phyloP scores from a whole-genome alignment of 768 basidiomycete species.

The Lactarius indigo region DNA sequence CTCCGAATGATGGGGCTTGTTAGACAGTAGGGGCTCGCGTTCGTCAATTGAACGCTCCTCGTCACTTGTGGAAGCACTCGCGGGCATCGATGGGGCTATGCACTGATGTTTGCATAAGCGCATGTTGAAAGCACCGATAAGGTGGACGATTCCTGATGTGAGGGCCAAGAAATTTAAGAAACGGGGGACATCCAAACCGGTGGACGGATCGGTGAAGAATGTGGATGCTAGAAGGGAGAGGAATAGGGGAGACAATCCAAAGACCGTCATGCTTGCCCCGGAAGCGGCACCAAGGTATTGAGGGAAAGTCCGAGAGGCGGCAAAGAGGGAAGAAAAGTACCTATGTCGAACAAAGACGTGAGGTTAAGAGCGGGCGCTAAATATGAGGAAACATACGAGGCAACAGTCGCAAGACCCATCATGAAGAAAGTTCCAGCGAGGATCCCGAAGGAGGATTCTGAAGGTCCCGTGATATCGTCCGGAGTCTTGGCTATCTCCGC shows the following conservation, averaged over 20 bases:
- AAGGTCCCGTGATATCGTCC: constrained; percentile 36
- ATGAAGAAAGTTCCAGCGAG: constrained; percentile 59
- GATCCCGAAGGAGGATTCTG: constrained; percentile 45
- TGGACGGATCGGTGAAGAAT: constrained; percentile 50
- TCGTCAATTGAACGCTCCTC: constrained; percentile 22
- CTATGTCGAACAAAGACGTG: constrained; percentile 4
- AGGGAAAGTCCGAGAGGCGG: constrained; percentile 70
- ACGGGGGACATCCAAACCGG: constrained; percentile 43
- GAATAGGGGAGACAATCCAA: constrained; percentile 79
- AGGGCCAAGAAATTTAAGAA: constrained; percentile 59
- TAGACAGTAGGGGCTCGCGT: constrained; percentile 31
- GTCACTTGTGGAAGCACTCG: constrained; percentile 22
- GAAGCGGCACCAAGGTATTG: constrained; percentile 60
- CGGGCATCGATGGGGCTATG: not conserved
- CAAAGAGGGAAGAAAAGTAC: constrained; percentile 73
- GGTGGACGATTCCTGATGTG: constrained; percentile 49
- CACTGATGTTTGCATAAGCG: constrained; percentile 33
- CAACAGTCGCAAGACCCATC: constrained; percentile 63
- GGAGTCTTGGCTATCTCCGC: constrained; percentile 49
- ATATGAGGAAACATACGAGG: constrained; percentile 52
- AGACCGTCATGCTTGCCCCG: constrained; percentile 65
- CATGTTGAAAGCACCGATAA: constrained; percentile 45
- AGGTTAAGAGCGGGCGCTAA: not conserved
- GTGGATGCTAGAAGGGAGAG: constrained; percentile 61
- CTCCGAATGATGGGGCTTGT: constrained; percentile 25